Evolutionary conservation across 2,329 filamentous ascomycete genomes (phyloP).

Genomic region (Lojkania enalia): DNA sequence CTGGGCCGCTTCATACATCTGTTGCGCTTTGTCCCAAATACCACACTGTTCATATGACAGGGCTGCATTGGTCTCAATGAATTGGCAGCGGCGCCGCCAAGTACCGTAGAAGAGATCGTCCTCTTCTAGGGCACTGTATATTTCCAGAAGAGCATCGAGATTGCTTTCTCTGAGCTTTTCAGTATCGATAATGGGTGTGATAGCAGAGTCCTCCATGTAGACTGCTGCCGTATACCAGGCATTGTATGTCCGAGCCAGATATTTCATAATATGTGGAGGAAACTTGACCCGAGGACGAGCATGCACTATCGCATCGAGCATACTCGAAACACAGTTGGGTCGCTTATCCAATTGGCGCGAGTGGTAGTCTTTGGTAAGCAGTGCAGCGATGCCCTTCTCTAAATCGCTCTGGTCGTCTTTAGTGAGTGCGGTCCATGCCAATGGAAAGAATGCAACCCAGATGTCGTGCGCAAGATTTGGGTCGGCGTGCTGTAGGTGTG

Average conservation of each 20-base stretch:
- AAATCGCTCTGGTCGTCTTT: slow-evolving; percentile 89
- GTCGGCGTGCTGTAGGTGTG: slow-evolving; percentile 90
- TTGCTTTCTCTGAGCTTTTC: slow-evolving; percentile 87
- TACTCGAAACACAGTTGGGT: slow-evolving; percentile 91
- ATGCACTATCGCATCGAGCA: slow-evolving; percentile 84
- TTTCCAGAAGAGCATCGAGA: slow-evolving; percentile 89
- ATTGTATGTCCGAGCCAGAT: slow-evolving; percentile 89
- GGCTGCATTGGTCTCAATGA: slow-evolving; percentile 95
- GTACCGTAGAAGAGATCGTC: slow-evolving; percentile 97
- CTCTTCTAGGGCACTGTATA: slow-evolving; percentile 88
- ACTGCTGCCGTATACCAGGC: slow-evolving; percentile 95
- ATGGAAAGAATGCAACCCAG: slow-evolving; percentile 88
- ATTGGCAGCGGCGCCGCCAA: slow-evolving; percentile 92
- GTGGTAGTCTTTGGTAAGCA: slow-evolving; percentile 95
- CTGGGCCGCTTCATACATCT: slow-evolving; percentile 93
- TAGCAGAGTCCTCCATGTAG: slow-evolving; percentile 86
- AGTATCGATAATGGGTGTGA: slow-evolving; percentile 83
- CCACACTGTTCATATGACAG: slow-evolving; percentile 98
- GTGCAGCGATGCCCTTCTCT: slow-evolving; percentile 84
- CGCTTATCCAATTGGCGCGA: slow-evolving; percentile 90
- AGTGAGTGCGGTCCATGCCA: slow-evolving; percentile 87
- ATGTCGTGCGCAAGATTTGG: slow-evolving; percentile 79
- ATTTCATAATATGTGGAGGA: slow-evolving; percentile 95
- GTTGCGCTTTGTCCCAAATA: slow-evolving; percentile 99
- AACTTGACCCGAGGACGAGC: slow-evolving; percentile 88